phyloP scores from a whole-genome alignment of 805 yeast species.

The Spathaspora passalidarum region DNA sequence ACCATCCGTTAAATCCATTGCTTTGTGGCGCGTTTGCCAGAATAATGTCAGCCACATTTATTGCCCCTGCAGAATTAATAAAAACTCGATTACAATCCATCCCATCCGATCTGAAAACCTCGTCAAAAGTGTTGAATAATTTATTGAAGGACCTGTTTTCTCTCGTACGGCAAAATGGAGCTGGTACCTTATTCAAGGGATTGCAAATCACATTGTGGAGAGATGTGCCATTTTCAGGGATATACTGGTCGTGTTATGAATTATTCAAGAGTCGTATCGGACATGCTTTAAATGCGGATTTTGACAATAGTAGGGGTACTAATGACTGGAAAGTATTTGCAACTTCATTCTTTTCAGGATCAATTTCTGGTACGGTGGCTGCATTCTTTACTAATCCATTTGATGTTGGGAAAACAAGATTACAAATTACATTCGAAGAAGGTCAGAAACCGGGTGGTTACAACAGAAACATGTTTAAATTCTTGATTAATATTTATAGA shows the following conservation, averaged over 20 bases:
- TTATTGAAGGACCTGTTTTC: constrained; percentile 51
- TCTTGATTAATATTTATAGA: constrained; percentile 57
- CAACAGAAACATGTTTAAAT: constrained; percentile 59
- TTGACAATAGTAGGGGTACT: constrained; percentile 15
- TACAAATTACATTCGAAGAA: constrained; percentile 57
- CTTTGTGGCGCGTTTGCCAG: constrained; percentile 86
- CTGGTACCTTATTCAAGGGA: constrained; percentile 73
- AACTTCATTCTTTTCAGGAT: constrained; percentile 76
- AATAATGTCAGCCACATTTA: constrained; percentile 73
- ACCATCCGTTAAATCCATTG: constrained; percentile 67
- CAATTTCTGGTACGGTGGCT: constrained; percentile 78
- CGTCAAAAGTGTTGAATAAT: constrained; percentile 36
- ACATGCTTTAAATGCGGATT: constrained; percentile 19
- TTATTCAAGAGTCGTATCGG: constrained; percentile 28
- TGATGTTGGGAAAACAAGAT: constrained; percentile 93
- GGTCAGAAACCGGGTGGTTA: constrained; percentile 6
- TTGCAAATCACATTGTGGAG: constrained; percentile 88
- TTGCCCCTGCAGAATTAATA: constrained; percentile 84
- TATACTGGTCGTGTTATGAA: constrained; percentile 91
- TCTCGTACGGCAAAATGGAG: constrained; percentile 57
- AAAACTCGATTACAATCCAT: constrained; percentile 91
- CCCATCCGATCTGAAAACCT: constrained; percentile 43
- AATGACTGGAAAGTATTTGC: constrained; percentile 47
- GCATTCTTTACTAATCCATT: constrained; percentile 91
- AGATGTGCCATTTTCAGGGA: constrained; percentile 95